Base-by-base conservation (phyloP, 2,329 filamentous ascomycete genomes). In the Calonectria pseudoturangicola region DNA sequence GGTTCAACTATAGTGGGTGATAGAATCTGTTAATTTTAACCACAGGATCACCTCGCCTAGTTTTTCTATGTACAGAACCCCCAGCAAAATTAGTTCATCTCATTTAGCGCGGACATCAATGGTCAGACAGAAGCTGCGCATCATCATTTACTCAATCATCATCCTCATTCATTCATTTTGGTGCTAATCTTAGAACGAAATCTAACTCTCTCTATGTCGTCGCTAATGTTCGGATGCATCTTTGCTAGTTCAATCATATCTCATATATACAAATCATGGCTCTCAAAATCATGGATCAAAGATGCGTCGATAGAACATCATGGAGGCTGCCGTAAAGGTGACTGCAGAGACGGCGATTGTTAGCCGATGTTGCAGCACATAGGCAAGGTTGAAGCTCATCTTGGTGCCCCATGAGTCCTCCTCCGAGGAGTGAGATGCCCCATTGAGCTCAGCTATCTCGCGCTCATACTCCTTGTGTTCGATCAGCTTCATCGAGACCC, bases 201-300 rank as follows among this genome's bases (percentile, higher is more conserved):
- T 60, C 54, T 41, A 60, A 58, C 15, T 10, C 36, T 21, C 25
- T 60, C 54, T 60, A 60, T 60, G 33, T 16, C 21, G 54, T 39
- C 39, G 13, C 33, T 60, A 16, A 41, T 60, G 36, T 27, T 60
- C 6, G 10, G 54, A 60, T 60, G 54, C 54, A 10, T 60, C 2
- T 18, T 36, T 60, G 18, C 33, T 60, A 39, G 27, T 41, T 39
- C 54, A 25, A 41, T 60, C 54, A 60, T 60, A 28, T 60, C 54
- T 60, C 54, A 60, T 60, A 60, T 41, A 60, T 41, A 60, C 36
- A 60, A n/a, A 36, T 60, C 54, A 60, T 60, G 54, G 54, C 13
- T 18, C 13, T 41, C 25, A 60, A 60, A 41, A 60, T 60, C 54
- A 60, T 41, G 30, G 39, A 33, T 36, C 54, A 2, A 60, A 18